Evolutionary conservation across 192 early-diverging fungal species (phyloP).

Genomic region (Backusella mclennaniae): DNA sequence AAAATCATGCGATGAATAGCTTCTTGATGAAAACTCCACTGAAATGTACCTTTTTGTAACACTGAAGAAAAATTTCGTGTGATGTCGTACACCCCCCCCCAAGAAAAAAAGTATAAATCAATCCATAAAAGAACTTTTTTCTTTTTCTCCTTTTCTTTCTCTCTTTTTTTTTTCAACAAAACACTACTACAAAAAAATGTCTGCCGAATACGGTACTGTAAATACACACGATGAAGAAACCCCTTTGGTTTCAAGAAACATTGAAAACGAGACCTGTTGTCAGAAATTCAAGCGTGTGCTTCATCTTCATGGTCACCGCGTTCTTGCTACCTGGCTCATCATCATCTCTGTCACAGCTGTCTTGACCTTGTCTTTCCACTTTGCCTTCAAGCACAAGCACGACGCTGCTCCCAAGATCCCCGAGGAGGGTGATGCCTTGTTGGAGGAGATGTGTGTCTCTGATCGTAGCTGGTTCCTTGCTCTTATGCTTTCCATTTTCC

Average conservation of each 20-base stretch:
- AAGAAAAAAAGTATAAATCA: not conserved
- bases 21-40: not conserved
- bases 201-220: constrained; percentile 37
- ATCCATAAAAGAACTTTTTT: not conserved
- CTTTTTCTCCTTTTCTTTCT: not conserved
- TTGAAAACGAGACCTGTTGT: constrained; percentile 11
- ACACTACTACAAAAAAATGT: constrained; percentile 12
- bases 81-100: not conserved
- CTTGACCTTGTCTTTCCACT: constrained; percentile 26
- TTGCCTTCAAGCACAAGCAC: constrained; percentile 8
- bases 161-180: not conserved
- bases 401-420: constrained; percentile 3
- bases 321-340: constrained; percentile 27
- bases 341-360: constrained; percentile 26
- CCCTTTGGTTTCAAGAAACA: constrained; percentile 18
- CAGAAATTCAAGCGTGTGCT: constrained; percentile 25
- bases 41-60: not conserved
- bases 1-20: not conserved
- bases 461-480: constrained; percentile 50
- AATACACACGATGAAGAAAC: constrained; percentile 29
- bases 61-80: not conserved
- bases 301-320: constrained; percentile 27
- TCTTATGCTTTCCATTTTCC: constrained; percentile 49
- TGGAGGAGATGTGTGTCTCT: constrained; percentile 33
- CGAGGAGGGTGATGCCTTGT: not conserved